Percentiles rank a stretch among this genome's conserved stretches.
These are phyloP conservation scores for Domatiomyces catenatus DNA, from an alignment of 2,329 filamentous ascomycete genomes.

Conservation along the genomic window DNA sequence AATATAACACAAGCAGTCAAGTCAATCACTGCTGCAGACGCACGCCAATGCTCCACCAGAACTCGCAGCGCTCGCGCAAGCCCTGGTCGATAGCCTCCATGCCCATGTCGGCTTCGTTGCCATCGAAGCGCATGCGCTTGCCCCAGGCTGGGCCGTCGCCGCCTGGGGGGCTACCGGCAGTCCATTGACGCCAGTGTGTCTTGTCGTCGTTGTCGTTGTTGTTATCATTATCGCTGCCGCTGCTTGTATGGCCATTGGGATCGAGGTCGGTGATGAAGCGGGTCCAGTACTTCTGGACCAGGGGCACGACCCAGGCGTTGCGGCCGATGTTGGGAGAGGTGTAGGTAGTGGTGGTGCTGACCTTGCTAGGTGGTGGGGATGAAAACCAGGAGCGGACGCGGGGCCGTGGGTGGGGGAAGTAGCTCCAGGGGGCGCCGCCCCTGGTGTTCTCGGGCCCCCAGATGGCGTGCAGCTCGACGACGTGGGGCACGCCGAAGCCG, in stretches of 20 bases:
- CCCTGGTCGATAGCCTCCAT: slow-evolving; percentile 30
- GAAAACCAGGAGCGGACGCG: background rate
- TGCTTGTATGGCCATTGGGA: slow-evolving; percentile 40
- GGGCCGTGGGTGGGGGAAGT: slow-evolving; percentile 23
- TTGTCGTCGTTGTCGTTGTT: background rate
- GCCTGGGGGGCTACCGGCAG: background rate
- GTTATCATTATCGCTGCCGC: no score
- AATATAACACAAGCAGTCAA: no score
- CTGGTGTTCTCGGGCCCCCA: slow-evolving; percentile 47
- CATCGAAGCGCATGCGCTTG: background rate
- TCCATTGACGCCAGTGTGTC: background rate
- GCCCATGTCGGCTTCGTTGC: slow-evolving; percentile 14
- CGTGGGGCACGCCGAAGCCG: slow-evolving; percentile 52
- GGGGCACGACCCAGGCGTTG: slow-evolving; percentile 43
- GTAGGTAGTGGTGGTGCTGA: background rate
- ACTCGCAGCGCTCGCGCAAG: slow-evolving; percentile 19
- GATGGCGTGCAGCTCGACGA: slow-evolving; percentile 50
- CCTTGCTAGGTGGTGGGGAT: no score
- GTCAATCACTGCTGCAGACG: background rate
- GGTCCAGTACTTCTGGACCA: slow-evolving; percentile 58
- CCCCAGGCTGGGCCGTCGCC: background rate
- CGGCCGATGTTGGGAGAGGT: slow-evolving; percentile 11
- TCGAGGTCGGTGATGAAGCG: slow-evolving; percentile 54
- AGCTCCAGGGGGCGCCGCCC: slow-evolving; percentile 38
- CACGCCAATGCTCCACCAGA: background rate